Conservation (phyloP, 2,329 filamentous ascomycete species). For the Pestalotiopsis sp. region DNA sequence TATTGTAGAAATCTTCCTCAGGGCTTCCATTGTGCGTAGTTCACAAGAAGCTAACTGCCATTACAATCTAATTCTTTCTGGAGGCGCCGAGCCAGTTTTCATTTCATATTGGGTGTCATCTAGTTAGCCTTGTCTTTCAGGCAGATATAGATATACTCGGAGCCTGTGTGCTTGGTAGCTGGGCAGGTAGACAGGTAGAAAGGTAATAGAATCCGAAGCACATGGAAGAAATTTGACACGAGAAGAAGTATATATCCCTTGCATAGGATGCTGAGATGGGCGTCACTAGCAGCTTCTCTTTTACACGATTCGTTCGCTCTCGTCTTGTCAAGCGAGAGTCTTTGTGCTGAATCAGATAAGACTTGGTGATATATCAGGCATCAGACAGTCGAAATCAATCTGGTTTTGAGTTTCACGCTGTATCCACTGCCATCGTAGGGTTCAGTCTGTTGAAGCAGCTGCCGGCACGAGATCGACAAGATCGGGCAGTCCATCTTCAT, state of each 20-base stretch:
- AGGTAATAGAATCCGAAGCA: too few species aligned
- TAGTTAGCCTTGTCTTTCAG: background rate
- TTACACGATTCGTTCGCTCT: too few species aligned
- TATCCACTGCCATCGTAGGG: background rate
- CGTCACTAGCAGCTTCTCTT: too few species aligned
- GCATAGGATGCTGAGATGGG: too few species aligned
- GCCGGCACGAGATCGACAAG: background rate
- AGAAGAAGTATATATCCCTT: too few species aligned
- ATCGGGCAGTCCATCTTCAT: background rate
- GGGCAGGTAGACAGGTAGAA: background rate
- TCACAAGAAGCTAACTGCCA: background rate
- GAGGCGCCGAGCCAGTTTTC: background rate
- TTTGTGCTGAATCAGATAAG: too few species aligned
- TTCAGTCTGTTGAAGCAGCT: background rate
- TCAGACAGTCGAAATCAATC: background rate
- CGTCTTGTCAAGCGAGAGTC: too few species aligned
- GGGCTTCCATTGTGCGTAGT: background rate
- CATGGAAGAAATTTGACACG: too few species aligned
- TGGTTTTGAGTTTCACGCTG: background rate
- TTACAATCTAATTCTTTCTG: background rate
- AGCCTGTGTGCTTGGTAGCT: background rate
- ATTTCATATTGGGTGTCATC: background rate
- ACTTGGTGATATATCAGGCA: background rate
- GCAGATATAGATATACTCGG: background rate
- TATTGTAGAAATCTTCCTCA: too few species aligned